Base-by-base conservation (phyloP, 2,329 filamentous ascomycete genomes). In the Furcasterigmium furcatum region DNA sequence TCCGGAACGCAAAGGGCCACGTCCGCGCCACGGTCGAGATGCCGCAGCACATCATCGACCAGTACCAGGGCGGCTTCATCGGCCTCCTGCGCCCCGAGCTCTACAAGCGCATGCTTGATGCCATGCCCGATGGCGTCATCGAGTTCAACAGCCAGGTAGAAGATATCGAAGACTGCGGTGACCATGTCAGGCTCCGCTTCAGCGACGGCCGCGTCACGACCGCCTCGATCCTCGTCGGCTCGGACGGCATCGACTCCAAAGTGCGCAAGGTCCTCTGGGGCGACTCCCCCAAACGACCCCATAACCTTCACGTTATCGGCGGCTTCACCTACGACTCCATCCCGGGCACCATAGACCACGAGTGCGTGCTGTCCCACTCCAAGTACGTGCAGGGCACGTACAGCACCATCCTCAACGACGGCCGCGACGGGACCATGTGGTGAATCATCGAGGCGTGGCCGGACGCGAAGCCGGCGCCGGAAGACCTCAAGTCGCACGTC, bases 161-260 rank as follows among this genome's bases (percentile, higher is more conserved):
- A 8, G 16, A 10, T n/a, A 34, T 34, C 13, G 30, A 9, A 3
- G 30, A 34, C 30, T 14, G 7, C 4, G 30, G 30, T 8, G 30
- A 18, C 30, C 30, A 34, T n/a, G 30, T 34, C 30, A n/a, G 16
- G 30, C 30, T 34, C 12, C 9, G 12, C 2, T 41, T 46, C 44
- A 43, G 44, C 14, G 20, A 49, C 35, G 46, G 46, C 30, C 44
- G 43, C 24, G 34, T 49, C 40, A 46, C 46, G 14, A 40, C 43
- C 14, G 44, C 44, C 22, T 27, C 46, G 22, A 19, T 48, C 2
- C 29, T 48, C 9, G 43, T 48, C 21, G 46, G 44, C 16, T 44
- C 46, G 20, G 46, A 48, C 36, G 46, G 46, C 3, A 48, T 48
- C 44, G 46, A 48, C 24, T 48, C 46, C 2, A 46, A 10, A 8